phyloP scores from a whole-genome alignment of 2,329 filamentous ascomycete species.

The Penicillium thymicola region DNA sequence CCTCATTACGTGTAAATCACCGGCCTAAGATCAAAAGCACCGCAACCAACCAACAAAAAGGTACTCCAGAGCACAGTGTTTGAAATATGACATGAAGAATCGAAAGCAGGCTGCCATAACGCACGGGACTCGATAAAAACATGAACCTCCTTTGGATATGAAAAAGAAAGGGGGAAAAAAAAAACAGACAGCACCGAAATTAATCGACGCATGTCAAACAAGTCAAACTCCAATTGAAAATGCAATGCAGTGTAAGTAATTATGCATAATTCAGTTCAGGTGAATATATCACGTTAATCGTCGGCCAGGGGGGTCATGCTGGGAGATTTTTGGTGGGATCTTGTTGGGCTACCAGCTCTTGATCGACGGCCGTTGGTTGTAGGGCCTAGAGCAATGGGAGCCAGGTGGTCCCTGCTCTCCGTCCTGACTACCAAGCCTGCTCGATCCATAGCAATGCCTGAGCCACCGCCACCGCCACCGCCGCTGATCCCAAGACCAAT shows the following conservation, averaged over 20 bases:
- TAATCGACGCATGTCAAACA: constrained; percentile 3
- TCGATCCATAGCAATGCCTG: constrained; percentile 52
- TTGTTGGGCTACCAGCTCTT: constrained; percentile 49
- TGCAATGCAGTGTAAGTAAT: constrained; percentile 18
- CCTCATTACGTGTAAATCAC: constrained; percentile 21
- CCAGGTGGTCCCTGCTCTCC: constrained; percentile 78
- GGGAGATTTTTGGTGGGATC: constrained; percentile 37
- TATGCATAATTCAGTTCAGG: constrained; percentile 17
- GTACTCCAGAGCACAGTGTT: constrained; percentile 26
- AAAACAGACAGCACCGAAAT: constrained; percentile 1
- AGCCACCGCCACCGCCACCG: constrained; percentile 16
- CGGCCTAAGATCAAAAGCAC: constrained; percentile 19
- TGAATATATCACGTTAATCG: constrained; percentile 25
- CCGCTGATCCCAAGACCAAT: constrained; percentile 36
- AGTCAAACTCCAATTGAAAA: constrained; percentile 24
- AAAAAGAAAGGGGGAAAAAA: background rate
- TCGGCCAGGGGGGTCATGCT: constrained; percentile 35
- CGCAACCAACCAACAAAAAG: constrained; percentile 14
- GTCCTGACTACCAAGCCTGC: constrained; percentile 75
- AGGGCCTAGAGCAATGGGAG: constrained; percentile 51
- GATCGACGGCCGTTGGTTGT: constrained; percentile 46
- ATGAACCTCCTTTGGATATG: background rate
- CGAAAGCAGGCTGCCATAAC: constrained; percentile 9
- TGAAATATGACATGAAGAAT: constrained; percentile 26
- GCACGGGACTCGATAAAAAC: constrained; percentile 2